These are phyloP conservation scores for Metschnikowia baotianmanensis DNA, from an alignment of 805 yeast species.

Conservation along the genomic window DNA sequence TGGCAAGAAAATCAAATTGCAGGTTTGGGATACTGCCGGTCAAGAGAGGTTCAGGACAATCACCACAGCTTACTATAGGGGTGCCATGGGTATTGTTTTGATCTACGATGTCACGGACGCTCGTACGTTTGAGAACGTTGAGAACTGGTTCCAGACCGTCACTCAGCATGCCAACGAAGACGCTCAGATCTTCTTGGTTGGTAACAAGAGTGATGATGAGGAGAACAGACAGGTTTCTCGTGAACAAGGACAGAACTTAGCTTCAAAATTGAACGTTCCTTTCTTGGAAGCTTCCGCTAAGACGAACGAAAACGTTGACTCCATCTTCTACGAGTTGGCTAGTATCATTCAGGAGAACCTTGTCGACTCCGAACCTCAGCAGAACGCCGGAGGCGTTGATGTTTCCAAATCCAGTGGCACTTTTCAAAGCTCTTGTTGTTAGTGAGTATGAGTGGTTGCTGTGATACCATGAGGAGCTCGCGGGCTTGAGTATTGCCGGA, in stretches of 20 bases:
- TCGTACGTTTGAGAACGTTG: constrained; percentile 87
- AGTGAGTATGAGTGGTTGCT: no score
- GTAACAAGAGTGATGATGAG: constrained; percentile 91
- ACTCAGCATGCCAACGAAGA: constrained; percentile 96
- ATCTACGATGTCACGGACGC: constrained; percentile 87
- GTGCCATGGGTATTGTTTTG: constrained; percentile 83
- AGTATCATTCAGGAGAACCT: constrained; percentile 80
- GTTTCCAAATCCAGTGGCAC: constrained; percentile 32
- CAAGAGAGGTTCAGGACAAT: constrained; percentile 94
- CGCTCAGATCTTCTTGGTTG: constrained; percentile 90
- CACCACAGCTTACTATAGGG: constrained; percentile 89
- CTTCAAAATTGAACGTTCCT: constrained; percentile 82
- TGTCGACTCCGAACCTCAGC: constrained; percentile 38
- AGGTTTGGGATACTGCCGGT: constrained; percentile 98
- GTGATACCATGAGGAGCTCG: no score
- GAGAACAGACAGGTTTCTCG: constrained; percentile 81
- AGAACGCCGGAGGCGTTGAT: constrained; percentile 33
- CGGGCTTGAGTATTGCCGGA: no score
- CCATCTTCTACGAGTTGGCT: constrained; percentile 87
- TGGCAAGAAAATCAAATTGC: constrained; percentile 89
- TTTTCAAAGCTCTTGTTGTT: constrained; percentile 41
- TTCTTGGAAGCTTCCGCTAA: constrained; percentile 97
- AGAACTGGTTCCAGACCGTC: constrained; percentile 94
- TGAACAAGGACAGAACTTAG: constrained; percentile 89
- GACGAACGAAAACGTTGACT: constrained; percentile 87